Base-by-base conservation (phyloP, 2,329 filamentous ascomycete genomes). In the Sarocladium oryzae region DNA sequence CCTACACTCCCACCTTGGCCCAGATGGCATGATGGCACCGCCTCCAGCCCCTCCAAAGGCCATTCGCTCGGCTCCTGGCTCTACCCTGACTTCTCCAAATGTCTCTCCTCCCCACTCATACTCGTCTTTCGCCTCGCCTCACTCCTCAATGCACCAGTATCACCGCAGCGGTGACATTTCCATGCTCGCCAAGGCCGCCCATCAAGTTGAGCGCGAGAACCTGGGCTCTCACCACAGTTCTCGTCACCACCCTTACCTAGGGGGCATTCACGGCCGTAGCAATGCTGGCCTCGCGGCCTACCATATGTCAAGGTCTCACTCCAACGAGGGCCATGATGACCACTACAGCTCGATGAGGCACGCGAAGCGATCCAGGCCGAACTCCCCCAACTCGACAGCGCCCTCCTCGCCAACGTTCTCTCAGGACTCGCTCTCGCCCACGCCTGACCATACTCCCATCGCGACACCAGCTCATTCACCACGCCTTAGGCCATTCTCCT, bases 381-480 rank as follows among this genome's bases (percentile, higher is more conserved):
- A 91, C 67, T 96, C 92, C 32, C 93, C 92, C 50, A 89, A 95
- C 70, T 96, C 91, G 8, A 97, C 92, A 2, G 92, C 92, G 45
- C 93, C 93, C 18, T 95, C 92, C 23, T 97, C 92, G 28, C 92
- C 92, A 23, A 96, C 91, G 3, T 96, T 96, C 68, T 96, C 92
- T 2, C 90, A 96, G 70, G 90, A 96, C 69, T 96, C 92, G 10
- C 79, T 92, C 43, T 97, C 92, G 9, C 93, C 92, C 4, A 99
- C 92, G 2, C 93, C 92, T 10, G 92, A 97, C 63, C 91, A 96
- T 74, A 97, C 93, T n/a, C 92, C 92, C n/a, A 83, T 97, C 52
- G 92, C 91, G 24, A 99, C 92, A 4, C 92, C 92, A 4, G 92
- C 91, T 38, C 93, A 97, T 69, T 96, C 91, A 16, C 93, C 93